Base-by-base conservation (phyloP, 148 eudicot species). In the Euryodendron excelsum region DNA sequence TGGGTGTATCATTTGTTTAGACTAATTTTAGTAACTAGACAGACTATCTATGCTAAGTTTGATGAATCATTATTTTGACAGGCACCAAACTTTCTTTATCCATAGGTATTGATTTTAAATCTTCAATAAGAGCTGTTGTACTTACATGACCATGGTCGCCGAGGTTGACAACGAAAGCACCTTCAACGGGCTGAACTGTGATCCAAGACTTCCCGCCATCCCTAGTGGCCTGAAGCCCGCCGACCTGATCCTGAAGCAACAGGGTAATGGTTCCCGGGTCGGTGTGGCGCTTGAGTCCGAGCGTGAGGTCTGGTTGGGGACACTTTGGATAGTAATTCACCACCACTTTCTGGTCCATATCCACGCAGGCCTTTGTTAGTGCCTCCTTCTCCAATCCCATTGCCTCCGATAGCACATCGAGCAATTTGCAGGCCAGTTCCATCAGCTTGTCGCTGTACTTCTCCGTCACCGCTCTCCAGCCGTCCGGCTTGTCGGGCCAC, bases 181-280 rank as follows among this genome's bases (percentile, higher is more conserved):
- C 98, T 20, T 88, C 86, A 53, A 91, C 86, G 0, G 97, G 98
- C 87, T 91, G 91, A 25, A 93, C 97, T 0, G 98, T 94, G 80
- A 93, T 90, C 98, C 98, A 94, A 56, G 90, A 91, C 79, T 90
- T 90, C 47, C 98, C 98, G 30, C 88, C 92, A 64, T 94, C 98
- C 2, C 94, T 82, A 4, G 97, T 94, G 15, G 97, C 98, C 66
- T 94, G 97, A 30, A 94, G 87, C n/a, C 98, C 98, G 1, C 98
- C 98, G 50, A 92, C 98, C 72, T 90, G 86, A 47, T 93, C 98
- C 79, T 94, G 98, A 39, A 92, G 89, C 86, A 93, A 79, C 18
- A 94, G 84, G 7, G 98, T 94, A 27, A 94, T 94, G 8, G 93
- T 90, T 3, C 98, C 97, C 0, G 98, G 98, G 78, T 94, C 98